A percentile compares a stretch with the other conserved stretches of the same genome.
Evolutionary conservation across 306 rosid species (phyloP).

Genomic region (Vigna angularis): DNA sequence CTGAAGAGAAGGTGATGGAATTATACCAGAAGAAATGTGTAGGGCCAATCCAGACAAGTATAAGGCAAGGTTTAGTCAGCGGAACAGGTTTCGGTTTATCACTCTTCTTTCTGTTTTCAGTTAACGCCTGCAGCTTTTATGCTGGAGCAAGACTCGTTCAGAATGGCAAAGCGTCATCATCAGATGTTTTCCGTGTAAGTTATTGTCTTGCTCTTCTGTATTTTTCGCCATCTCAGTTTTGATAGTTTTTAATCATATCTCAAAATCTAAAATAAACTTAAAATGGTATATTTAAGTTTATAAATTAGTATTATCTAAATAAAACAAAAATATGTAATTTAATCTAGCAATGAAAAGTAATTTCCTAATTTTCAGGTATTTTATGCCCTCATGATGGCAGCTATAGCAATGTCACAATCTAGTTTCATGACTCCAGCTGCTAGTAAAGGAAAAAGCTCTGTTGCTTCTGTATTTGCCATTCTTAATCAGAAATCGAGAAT

Average conservation of each 20-base stretch:
- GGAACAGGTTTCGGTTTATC: constrained; percentile 72
- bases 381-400: constrained; percentile 64
- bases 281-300: too few species aligned
- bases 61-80: constrained; percentile 65
- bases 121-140: constrained; percentile 63
- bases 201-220: not conserved
- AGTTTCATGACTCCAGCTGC: constrained; percentile 62
- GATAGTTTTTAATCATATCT: too few species aligned
- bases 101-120: constrained; percentile 52
- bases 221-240: not conserved
- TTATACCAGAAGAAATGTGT: constrained; percentile 71
- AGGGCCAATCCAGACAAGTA: constrained; percentile 66
- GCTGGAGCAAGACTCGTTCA: constrained; percentile 66
- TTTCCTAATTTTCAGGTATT: constrained; percentile 59
- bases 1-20: constrained; percentile 82
- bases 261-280: too few species aligned
- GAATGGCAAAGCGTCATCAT: constrained; percentile 57
- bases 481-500: constrained; percentile 70
- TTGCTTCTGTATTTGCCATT: constrained; percentile 70
- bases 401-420: constrained; percentile 64
- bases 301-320: too few species aligned
- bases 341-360: too few species aligned
- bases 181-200: constrained; percentile 67
- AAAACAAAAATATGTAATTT: not conserved
- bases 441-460: constrained; percentile 64